Conservation (phyloP, 2,329 filamentous ascomycete genomes). For the Trichoderma simmonsii region DNA sequence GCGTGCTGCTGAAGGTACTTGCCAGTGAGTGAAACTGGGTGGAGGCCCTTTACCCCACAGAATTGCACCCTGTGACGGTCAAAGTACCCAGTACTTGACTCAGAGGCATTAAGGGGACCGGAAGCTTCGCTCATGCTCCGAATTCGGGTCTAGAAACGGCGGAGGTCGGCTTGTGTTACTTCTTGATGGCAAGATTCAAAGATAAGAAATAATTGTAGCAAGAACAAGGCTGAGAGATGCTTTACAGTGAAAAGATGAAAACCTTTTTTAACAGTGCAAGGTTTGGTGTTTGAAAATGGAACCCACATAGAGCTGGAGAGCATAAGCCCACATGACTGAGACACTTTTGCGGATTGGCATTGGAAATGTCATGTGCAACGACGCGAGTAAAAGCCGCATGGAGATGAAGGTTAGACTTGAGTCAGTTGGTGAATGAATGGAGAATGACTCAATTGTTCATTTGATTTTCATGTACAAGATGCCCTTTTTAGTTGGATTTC, state of each 20-base stretch:
- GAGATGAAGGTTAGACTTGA: neutral
- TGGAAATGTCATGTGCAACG: neutral
- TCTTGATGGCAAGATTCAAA: neutral
- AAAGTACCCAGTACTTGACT: neutral
- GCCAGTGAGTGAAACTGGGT: neutral
- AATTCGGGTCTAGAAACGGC: neutral
- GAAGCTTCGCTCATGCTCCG: neutral
- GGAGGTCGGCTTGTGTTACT: neutral
- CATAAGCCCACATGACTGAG: neutral
- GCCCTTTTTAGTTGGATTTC: neutral
- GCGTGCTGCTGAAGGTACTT: neutral
- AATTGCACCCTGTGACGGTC: neutral
- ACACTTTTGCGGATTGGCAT: neutral
- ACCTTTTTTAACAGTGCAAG: neutral
- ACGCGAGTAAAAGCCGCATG: neutral
- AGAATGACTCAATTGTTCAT: neutral
- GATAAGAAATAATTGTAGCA: neutral
- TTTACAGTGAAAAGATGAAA: neutral
- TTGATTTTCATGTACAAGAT: neutral
- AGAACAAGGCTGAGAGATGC: neutral
- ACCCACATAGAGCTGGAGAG: neutral
- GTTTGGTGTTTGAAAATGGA: neutral
- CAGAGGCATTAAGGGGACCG: neutral
- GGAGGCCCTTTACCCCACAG: neutral
- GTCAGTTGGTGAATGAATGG: neutral